Evolutionary conservation across 768 basidiomycete species (phyloP).

Genomic region (Boletus rubescentipes): DNA sequence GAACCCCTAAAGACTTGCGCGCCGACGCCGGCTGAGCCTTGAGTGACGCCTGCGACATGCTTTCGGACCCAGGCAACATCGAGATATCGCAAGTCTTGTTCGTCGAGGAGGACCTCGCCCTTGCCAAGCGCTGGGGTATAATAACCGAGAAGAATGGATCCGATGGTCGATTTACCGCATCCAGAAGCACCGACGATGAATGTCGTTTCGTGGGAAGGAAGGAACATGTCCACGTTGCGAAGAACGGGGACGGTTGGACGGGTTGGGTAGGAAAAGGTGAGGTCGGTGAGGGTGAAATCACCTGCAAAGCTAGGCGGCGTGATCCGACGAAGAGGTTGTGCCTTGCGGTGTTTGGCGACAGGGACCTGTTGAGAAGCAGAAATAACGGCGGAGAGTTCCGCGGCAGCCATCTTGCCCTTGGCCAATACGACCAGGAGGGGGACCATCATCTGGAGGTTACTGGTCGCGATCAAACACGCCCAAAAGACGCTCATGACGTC

Average conservation of each 20-base stretch:
- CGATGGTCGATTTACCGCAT: conserved; percentile 74
- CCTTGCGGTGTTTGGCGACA: conserved; percentile 12
- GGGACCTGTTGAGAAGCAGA: conserved; percentile 37
- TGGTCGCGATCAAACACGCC: conserved; percentile 90
- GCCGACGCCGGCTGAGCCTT: conserved; percentile 56
- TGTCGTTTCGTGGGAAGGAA: conserved; percentile 71
- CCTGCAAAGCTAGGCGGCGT: conserved; percentile 63
- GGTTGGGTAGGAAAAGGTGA: conserved; percentile 74
- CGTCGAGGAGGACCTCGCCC: conserved; percentile 78
- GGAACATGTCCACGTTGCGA: conserved; percentile 57
- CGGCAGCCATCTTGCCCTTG: conserved; percentile 56
- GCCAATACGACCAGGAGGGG: conserved; percentile 71
- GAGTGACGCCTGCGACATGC: conserved; percentile 75
- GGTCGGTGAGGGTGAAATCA: conserved; percentile 59
- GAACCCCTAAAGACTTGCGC: conserved; percentile 66
- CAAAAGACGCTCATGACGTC: conserved; percentile 97
- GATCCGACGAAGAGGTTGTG: conserved; percentile 56
- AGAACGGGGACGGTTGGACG: conserved; percentile 63
- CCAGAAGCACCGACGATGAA: conserved; percentile 82
- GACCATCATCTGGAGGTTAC: conserved; percentile 83
- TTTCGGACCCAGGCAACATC: conserved; percentile 66
- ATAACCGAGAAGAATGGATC: conserved; percentile 64
- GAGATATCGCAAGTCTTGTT: conserved; percentile 73
- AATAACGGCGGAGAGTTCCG: conserved; percentile 25
- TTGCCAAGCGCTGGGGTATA: conserved; percentile 54